phyloP scores from a whole-genome alignment of 2,329 filamentous ascomycete genomes.

The Cladosporium sp. region DNA sequence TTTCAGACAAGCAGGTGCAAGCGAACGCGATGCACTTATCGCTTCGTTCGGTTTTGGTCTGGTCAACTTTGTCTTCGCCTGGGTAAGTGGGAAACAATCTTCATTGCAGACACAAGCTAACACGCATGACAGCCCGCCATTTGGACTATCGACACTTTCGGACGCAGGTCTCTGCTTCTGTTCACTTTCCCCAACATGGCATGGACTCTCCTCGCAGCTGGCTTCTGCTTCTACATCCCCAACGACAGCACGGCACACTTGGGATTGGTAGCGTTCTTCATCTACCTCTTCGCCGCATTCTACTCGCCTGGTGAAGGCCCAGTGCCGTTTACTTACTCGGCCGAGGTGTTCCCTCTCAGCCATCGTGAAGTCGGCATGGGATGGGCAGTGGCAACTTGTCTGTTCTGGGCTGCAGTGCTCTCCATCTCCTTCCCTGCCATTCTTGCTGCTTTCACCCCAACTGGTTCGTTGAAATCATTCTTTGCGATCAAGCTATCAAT shows the following conservation, averaged over 20 bases:
- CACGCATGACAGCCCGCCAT: constrained; percentile 23
- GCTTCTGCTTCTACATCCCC: constrained; percentile 39
- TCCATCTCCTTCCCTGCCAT: constrained; percentile 49
- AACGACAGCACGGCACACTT: constrained; percentile 21
- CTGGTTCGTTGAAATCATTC: constrained; percentile 32
- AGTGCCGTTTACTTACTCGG: constrained; percentile 30
- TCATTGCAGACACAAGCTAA: neutral
- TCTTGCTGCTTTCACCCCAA: constrained; percentile 45
- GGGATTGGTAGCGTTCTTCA: constrained; percentile 26
- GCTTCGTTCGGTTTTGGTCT: constrained; percentile 43
- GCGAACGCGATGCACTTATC: constrained; percentile 31
- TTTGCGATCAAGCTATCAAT: too few relatives aligned
- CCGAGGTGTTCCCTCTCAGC: constrained; percentile 32
- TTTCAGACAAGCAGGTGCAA: constrained; percentile 35
- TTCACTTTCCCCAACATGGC: constrained; percentile 46
- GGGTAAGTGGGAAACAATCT: constrained; percentile 6
- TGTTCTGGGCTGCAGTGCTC: constrained; percentile 47
- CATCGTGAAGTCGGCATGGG: constrained; percentile 29
- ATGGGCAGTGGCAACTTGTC: constrained; percentile 36
- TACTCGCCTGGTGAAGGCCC: constrained; percentile 24
- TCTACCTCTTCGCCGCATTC: constrained; percentile 28
- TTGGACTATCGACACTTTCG: constrained; percentile 35
- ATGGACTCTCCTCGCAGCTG: constrained; percentile 46
- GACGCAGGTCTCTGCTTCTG: constrained; percentile 29
- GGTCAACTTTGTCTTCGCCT: constrained; percentile 45